A percentile compares a stretch with the other conserved stretches of the same genome.
Conservation (phyloP, 352 stramenopile species). For the Globisporangium camurandrum region DNA sequence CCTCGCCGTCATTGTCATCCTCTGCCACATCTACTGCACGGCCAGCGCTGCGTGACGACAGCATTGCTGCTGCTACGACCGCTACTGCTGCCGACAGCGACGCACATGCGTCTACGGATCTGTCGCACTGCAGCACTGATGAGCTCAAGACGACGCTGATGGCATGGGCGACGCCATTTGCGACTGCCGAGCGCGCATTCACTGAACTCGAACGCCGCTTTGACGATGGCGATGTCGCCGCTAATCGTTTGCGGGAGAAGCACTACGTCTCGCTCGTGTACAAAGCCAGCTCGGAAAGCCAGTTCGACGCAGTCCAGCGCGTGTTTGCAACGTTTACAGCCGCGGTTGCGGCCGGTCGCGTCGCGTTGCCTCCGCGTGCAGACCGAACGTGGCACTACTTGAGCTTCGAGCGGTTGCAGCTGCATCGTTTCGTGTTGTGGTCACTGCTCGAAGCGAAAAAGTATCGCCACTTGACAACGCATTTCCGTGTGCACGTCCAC, state of each 20-base stretch:
- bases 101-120: not conserved
- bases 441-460: slow-evolving; percentile 33
- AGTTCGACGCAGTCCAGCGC: slow-evolving; percentile 19
- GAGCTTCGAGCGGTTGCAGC: slow-evolving; percentile 37
- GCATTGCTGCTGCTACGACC: not conserved
- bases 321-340: slow-evolving; percentile 33
- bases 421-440: slow-evolving; percentile 61
- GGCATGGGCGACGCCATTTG: not conserved
- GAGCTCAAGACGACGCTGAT: slow-evolving; percentile 7
- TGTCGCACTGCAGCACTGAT: not conserved
- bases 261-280: slow-evolving; percentile 54
- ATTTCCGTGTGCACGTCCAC: slow-evolving; percentile 40
- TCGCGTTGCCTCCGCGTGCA: slow-evolving; percentile 15
- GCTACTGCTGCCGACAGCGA: not conserved
- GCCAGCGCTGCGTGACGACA: not conserved
- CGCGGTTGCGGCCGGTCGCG: slow-evolving; percentile 20
- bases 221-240: no score
- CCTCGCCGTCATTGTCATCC: not conserved
- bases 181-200: not conserved
- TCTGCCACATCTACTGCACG: not conserved
- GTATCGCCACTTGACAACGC: slow-evolving; percentile 21
- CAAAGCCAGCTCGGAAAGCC: slow-evolving; percentile 40
- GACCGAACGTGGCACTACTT: slow-evolving; percentile 32
- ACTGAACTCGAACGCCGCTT: slow-evolving; percentile 15
- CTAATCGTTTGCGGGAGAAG: slow-evolving; percentile 21